Conservation (phyloP, 805 yeast species). For the Zygoascus biomembranicola region DNA sequence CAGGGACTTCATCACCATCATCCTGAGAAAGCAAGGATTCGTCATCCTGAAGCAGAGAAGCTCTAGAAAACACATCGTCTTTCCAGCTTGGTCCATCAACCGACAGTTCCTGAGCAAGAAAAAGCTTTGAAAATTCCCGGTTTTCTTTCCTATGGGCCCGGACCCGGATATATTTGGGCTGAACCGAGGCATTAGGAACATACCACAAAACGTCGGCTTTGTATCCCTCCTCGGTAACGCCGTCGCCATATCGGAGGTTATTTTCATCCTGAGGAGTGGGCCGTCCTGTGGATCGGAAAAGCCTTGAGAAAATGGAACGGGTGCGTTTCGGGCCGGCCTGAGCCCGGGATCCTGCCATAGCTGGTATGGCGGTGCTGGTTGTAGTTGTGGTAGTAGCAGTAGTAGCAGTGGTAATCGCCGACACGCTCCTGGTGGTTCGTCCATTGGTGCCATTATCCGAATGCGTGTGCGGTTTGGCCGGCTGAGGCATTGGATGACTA, state of each 20-base stretch:
- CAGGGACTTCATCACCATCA: background rate
- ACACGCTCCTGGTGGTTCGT: too few species aligned
- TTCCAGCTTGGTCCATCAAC: background rate
- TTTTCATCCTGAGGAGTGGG: slow-evolving; percentile 17
- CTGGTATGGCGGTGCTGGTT: background rate
- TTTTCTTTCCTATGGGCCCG: slow-evolving; percentile 25
- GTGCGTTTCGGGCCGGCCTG: background rate
- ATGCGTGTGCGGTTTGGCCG: background rate
- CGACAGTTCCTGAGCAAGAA: slow-evolving; percentile 30
- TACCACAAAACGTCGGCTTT: slow-evolving; percentile 24
- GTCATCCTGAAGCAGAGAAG: background rate
- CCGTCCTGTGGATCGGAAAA: slow-evolving; percentile 16
- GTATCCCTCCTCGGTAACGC: slow-evolving; percentile 25
- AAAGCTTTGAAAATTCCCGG: slow-evolving; percentile 24
- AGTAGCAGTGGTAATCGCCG: too few species aligned
- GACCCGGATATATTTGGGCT: slow-evolving; percentile 28
- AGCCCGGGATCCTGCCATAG: background rate
- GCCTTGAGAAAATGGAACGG: slow-evolving; percentile 11
- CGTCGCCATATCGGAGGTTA: slow-evolving; percentile 2
- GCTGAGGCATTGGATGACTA: background rate
- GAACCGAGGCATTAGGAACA: slow-evolving; percentile 21
- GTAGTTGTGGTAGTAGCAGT: background rate
- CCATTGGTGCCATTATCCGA: background rate
- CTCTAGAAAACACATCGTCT: background rate
- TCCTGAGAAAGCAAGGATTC: background rate